Percentiles rank a stretch among this genome's conserved stretches.
These are phyloP conservation scores for Heliocybe sulcata DNA, from an alignment of 1,284 basidiomycete species.

Conservation along the genomic window DNA sequence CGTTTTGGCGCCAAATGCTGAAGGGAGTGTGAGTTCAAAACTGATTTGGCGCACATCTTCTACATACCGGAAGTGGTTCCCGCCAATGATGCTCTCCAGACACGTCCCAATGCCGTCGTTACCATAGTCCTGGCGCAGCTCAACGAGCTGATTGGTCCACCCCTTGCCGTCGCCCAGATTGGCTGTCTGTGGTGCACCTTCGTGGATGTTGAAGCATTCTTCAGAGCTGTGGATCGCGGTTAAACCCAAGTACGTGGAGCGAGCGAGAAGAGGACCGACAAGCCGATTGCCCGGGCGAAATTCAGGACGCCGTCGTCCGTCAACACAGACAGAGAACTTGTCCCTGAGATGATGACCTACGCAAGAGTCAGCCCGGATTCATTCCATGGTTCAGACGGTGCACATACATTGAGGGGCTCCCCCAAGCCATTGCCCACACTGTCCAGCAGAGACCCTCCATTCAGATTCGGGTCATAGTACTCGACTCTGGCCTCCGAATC, in stretches of 20 bases:
- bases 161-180: slow-evolving; percentile 17
- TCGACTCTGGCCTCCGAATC: slow-evolving; percentile 13
- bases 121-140: slow-evolving; percentile 13
- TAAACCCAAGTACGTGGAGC: neutral
- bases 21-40: neutral
- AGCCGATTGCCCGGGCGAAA: slow-evolving; percentile 8
- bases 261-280: slow-evolving; percentile 15
- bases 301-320: slow-evolving; percentile 8
- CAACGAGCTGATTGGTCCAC: slow-evolving; percentile 10
- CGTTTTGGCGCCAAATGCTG: slow-evolving; percentile 11
- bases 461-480: slow-evolving; percentile 35
- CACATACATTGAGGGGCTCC: slow-evolving; percentile 61
- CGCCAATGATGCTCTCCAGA: slow-evolving; percentile 14
- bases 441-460: slow-evolving; percentile 49
- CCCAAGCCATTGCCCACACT: slow-evolving; percentile 43
- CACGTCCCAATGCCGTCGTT: slow-evolving; percentile 9
- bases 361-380: neutral
- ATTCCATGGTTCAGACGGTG: neutral
- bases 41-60: no score
- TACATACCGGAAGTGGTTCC: slow-evolving; percentile 14
- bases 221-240: neutral
- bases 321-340: slow-evolving; percentile 9
- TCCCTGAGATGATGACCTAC: slow-evolving; percentile 9
- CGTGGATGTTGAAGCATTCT: slow-evolving; percentile 10
- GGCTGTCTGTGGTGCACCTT: slow-evolving; percentile 12